These are phyloP conservation scores for Neocallimastix lanati DNA, from an alignment of 192 early-diverging fungal genomes.

Conservation along the genomic window DNA sequence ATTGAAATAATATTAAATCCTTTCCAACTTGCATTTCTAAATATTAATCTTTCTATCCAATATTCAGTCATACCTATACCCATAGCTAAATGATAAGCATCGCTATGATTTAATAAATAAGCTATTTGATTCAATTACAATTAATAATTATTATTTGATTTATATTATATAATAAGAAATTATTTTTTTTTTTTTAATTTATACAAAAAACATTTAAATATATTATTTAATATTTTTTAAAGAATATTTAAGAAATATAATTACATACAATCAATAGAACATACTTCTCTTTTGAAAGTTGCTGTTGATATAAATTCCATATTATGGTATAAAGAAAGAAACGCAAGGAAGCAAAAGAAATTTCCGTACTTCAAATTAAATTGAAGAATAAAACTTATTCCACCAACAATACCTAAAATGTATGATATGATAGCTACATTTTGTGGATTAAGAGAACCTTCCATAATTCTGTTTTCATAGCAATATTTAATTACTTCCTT, in stretches of 20 bases:
- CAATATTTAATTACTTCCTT: too few relatives aligned
- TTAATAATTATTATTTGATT: too few relatives aligned
- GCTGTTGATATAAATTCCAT: too few relatives aligned
- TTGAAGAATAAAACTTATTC: conserved; percentile 14
- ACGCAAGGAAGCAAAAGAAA: too few relatives aligned
- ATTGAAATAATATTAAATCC: conserved; percentile 5
- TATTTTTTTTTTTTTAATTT: too few relatives aligned
- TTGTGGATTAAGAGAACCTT: conserved; percentile 49
- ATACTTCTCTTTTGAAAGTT: too few relatives aligned
- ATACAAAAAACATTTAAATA: too few relatives aligned
- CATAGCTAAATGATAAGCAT: conserved; percentile 51
- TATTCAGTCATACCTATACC: conserved; percentile 48
- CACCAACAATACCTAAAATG: conserved; percentile 40
- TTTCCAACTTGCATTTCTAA: neutral
- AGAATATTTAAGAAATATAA: conserved; percentile 8
- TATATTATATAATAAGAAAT: too few relatives aligned
- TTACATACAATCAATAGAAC: neutral
- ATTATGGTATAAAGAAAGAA: too few relatives aligned
- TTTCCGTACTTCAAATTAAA: too few relatives aligned
- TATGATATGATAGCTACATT: conserved; percentile 65
- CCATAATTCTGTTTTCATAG: conserved; percentile 17
- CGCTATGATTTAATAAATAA: conserved; percentile 54
- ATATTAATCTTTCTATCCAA: conserved; percentile 23
- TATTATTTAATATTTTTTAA: too few relatives aligned
- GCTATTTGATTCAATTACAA: too few relatives aligned